These are phyloP conservation scores for Saccharomycopsis javanensis DNA, from an alignment of 805 yeast species.

Conservation along the genomic window DNA sequence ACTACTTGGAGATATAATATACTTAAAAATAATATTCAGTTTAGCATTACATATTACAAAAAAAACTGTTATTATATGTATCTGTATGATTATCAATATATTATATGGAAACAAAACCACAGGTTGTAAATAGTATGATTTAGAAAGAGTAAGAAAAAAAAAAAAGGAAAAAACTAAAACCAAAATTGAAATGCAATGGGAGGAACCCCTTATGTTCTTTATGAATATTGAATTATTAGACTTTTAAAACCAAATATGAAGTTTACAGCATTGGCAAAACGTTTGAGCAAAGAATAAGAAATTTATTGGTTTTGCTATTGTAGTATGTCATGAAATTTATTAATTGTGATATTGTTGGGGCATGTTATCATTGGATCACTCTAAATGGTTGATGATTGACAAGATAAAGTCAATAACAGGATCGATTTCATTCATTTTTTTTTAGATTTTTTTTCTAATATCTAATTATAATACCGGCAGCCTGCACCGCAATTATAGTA, in stretches of 20 bases:
- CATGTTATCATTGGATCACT: background rate
- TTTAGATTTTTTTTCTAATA: background rate
- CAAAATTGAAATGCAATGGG: background rate
- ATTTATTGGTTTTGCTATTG: no score
- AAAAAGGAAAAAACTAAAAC: no score
- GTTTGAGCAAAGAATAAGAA: no score
- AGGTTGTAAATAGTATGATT: no score
- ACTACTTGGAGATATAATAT: no score
- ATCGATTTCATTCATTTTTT: background rate
- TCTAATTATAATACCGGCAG: background rate
- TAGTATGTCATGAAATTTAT: no score
- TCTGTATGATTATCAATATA: background rate
- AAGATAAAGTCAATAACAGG: background rate
- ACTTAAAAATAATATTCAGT: no score
- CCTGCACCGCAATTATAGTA: background rate
- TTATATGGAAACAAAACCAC: background rate
- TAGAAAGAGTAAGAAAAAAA: no score
- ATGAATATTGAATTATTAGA: background rate
- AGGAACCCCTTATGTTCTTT: background rate
- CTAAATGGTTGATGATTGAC: background rate
- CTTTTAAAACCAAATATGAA: background rate
- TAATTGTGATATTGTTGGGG: no score
- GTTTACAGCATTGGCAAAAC: no score
- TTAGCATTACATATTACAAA: background rate
- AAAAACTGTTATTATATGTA: background rate